Percentiles rank a stretch among this genome's conserved stretches.
These are phyloP conservation scores for Leptographium flavum DNA, from an alignment of 2,329 filamentous ascomycete species.

Conservation along the genomic window DNA sequence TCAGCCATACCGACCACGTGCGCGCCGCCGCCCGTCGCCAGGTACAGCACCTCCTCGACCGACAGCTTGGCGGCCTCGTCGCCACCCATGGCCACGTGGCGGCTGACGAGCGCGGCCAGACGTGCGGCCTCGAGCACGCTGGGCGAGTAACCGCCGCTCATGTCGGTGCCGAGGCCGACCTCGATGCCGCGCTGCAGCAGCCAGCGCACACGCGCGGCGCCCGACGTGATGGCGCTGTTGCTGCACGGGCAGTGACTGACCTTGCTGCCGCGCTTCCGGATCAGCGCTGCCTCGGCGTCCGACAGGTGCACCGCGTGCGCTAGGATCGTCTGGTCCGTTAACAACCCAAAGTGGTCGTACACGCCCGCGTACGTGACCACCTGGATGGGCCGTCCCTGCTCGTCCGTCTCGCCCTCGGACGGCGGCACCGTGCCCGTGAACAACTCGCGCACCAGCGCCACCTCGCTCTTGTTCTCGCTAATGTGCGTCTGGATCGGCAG, in stretches of 20 bases:
- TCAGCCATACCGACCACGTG: slow-evolving; percentile 60
- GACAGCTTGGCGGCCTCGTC: slow-evolving; percentile 49
- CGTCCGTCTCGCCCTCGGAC: slow-evolving; percentile 16
- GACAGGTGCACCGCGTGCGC: slow-evolving; percentile 73
- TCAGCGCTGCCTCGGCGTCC: slow-evolving; percentile 48
- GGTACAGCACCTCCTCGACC: slow-evolving; percentile 75
- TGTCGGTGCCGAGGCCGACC: slow-evolving; percentile 80
- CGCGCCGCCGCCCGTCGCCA: slow-evolving; percentile 81
- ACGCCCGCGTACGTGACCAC: slow-evolving; percentile 54
- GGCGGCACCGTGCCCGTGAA: slow-evolving; percentile 31
- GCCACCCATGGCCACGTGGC: slow-evolving; percentile 49
- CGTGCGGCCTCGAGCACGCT: slow-evolving; percentile 72
- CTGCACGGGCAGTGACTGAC: slow-evolving; percentile 78
- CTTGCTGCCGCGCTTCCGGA: slow-evolving; percentile 47
- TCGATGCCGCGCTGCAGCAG: slow-evolving; percentile 61
- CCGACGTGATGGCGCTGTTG: slow-evolving; percentile 71
- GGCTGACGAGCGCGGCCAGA: slow-evolving; percentile 65
- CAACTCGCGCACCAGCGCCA: slow-evolving; percentile 52
- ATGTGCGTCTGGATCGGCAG: slow-evolving; percentile 81
- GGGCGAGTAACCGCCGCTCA: slow-evolving; percentile 74
- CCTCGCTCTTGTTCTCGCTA: slow-evolving; percentile 65
- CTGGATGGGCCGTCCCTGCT: not conserved
- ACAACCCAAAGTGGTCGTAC: slow-evolving; percentile 59
- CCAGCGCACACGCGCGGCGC: slow-evolving; percentile 60
- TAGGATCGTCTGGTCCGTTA: slow-evolving; percentile 62